Conservation (phyloP, 441 rosid species). For the Mallotus japonicus region DNA sequence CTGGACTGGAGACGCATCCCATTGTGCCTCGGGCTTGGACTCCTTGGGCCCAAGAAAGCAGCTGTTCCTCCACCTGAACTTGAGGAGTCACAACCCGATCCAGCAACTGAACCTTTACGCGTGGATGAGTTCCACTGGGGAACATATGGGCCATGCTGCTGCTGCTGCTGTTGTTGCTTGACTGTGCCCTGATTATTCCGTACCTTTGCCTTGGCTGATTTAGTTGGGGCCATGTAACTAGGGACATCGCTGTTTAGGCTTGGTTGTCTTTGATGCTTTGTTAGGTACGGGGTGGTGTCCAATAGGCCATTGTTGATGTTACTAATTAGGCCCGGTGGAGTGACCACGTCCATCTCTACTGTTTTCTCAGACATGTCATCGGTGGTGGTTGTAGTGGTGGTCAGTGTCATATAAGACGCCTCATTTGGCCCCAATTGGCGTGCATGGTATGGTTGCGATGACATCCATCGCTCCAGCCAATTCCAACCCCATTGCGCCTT, state of each 20-base stretch:
- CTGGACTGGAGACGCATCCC: constrained; percentile 27
- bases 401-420: constrained; percentile 47
- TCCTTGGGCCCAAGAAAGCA: constrained; percentile 42
- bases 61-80: constrained; percentile 62
- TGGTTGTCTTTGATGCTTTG: constrained; percentile 38
- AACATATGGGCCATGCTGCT: constrained; percentile 35
- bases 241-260: constrained; percentile 40
- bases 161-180: constrained; percentile 26
- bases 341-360: constrained; percentile 60
- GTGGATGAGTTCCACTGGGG: constrained; percentile 81
- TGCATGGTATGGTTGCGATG: constrained; percentile 55
- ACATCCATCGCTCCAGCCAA: constrained; percentile 96
- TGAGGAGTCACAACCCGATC: constrained; percentile 62
- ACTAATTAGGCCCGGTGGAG: constrained; percentile 33
- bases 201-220: constrained; percentile 85
- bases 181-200: constrained; percentile 39
- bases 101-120: constrained; percentile 39
- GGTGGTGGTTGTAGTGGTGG: constrained; percentile 44
- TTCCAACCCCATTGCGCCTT: constrained; percentile 81
- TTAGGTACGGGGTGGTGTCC: constrained; percentile 33
- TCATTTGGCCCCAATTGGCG: constrained; percentile 41
- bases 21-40: constrained; percentile 51
- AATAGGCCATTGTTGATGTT: constrained; percentile 22
- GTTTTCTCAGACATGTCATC: constrained; percentile 80
- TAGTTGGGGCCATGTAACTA: constrained; percentile 85